Conservation (phyloP, 140 eudicot genomes). For the Stevia rebaudiana region DNA sequence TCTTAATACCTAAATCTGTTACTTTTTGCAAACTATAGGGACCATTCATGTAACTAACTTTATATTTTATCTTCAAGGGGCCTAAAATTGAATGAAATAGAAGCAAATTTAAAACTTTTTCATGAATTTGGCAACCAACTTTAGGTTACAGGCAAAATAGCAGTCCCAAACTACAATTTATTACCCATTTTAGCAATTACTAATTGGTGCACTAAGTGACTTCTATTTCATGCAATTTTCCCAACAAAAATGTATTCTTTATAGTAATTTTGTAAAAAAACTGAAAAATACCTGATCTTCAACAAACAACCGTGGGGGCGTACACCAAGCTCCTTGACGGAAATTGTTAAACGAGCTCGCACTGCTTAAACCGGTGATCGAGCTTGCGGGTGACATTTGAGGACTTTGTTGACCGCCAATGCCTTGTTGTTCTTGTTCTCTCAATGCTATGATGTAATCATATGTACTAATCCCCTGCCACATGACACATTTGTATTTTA, state of each 20-base stretch:
- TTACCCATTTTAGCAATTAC: too few relatives aligned
- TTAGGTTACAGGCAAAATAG: not conserved
- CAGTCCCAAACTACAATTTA: too few relatives aligned
- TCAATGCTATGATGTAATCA: conserved; percentile 84
- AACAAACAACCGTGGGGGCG: conserved; percentile 88
- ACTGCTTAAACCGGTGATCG: conserved; percentile 89
- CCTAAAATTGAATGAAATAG: not conserved
- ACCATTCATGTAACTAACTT: too few relatives aligned
- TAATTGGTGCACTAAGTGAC: too few relatives aligned
- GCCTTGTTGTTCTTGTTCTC: conserved; percentile 92
- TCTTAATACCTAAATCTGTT: too few relatives aligned
- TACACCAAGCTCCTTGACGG: conserved; percentile 96
- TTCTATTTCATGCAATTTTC: not conserved
- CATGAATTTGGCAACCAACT: not conserved
- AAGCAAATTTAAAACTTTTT: not conserved
- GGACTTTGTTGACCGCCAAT: conserved; percentile 90
- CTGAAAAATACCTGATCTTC: conserved; percentile 82
- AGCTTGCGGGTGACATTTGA: conserved; percentile 93
- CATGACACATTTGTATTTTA: not conserved
- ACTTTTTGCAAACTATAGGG: too few relatives aligned
- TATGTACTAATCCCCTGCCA: conserved; percentile 92
- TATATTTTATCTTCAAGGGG: not conserved
- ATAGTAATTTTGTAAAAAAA: not conserved
- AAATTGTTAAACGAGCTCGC: conserved; percentile 88
- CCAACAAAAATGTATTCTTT: not conserved